Base-by-base conservation (phyloP, 306 rosid genomes). In the Cicer cuneatum region DNA sequence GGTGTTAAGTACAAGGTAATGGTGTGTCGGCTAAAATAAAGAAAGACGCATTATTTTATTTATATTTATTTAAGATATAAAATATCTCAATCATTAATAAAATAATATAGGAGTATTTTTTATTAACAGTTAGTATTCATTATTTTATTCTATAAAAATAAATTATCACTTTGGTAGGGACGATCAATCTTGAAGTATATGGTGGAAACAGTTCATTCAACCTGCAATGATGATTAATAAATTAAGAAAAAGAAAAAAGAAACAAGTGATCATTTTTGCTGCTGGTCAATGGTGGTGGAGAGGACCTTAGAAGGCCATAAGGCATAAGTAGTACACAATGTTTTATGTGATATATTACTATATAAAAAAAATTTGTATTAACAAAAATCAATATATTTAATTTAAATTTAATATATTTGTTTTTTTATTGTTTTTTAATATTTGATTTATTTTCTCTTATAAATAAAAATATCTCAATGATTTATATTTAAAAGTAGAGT, bases 11-110 rank as follows among this genome's bases (percentile, higher is more conserved):
- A 67, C 82, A 78, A 81, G 84, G 83, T 39, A 49, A 40, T 77
- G 87, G 82, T 18, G 87, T 88, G 92, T 86, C 90, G 86, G 96
- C 77, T 82, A 62, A 21, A 43, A 18, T 39, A 85, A 81, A 81
- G 69, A 82, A 57, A 74, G 48, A 69, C 76, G 35, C 74, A 60
- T 82, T 86, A 81, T 78, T 69, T 66, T 53, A 62, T 54, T 35
- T 21, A 41, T 39, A 40, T 40, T 62, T 61, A 14, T 24, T 24
- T 24, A 24, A 24, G 4, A 38, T 21, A 61, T 38, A 29, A 61
- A n/a, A 61, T 61, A 1, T 41, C 38, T 41, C 52, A 7, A 64
- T 41, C 16, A 64, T 40, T 63, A 6, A 41, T 38, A 64, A 62
- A 15, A 16, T 7, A 35, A 29, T 29, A 29, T 29, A 29, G 24